phyloP scores from a whole-genome alignment of 2,329 filamentous ascomycete species.

The Penicillium verrucosum region DNA sequence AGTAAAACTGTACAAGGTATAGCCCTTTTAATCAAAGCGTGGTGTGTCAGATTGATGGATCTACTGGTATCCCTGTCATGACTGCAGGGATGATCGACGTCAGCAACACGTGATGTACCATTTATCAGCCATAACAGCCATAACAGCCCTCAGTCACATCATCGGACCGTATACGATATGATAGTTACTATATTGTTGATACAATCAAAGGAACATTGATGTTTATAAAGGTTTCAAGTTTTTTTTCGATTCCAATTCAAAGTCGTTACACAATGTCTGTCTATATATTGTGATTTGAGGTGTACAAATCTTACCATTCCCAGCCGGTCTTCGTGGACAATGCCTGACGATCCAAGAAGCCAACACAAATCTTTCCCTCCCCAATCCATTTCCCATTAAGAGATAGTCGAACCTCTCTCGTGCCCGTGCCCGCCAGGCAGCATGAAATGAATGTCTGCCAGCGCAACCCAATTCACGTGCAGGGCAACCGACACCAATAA shows the following conservation, averaged over 20 bases:
- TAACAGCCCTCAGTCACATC: not conserved
- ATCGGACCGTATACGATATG: not conserved
- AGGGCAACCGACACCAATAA: conserved; percentile 10
- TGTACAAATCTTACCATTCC: conserved; percentile 2
- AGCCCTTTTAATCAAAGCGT: not conserved
- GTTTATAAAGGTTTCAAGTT: not conserved
- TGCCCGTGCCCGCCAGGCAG: conserved; percentile 23
- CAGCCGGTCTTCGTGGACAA: conserved; percentile 16
- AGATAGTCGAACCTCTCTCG: conserved; percentile 2
- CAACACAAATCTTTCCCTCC: conserved; percentile 5
- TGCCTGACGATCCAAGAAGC: conserved; percentile 16
- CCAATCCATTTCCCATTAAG: not conserved
- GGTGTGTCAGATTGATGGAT: not conserved
- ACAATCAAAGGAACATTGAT: not conserved
- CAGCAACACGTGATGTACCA: conserved; percentile 5
- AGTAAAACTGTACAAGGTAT: not conserved
- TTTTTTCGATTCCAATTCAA: conserved; percentile 4
- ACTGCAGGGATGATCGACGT: conserved; percentile 1
- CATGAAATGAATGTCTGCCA: conserved; percentile 10
- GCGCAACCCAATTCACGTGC: conserved; percentile 5
- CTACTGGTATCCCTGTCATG: not conserved
- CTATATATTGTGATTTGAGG: conserved; percentile 6
- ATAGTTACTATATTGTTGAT: too few relatives aligned
- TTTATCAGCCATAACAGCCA: not conserved
- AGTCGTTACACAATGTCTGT: conserved; percentile 7